These are phyloP conservation scores for Eragrostis nindensis DNA, from an alignment of 176 grass and related monocot genomes.

Conservation along the genomic window DNA sequence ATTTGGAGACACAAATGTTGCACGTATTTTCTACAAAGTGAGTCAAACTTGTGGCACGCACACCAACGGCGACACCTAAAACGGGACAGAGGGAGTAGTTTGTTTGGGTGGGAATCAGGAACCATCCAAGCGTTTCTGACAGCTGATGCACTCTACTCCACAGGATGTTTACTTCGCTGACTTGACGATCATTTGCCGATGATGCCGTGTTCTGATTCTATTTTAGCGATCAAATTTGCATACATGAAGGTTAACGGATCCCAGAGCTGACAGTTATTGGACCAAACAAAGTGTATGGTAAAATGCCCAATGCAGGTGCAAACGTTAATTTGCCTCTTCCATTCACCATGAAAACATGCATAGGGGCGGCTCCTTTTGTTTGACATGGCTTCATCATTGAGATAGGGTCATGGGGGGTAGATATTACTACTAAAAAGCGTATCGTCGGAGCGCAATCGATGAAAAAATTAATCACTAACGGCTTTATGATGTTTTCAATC, in stretches of 20 bases:
- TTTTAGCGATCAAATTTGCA: no score
- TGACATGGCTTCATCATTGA: constrained; percentile 4
- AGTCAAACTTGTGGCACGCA: no score
- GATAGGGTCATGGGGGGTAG: not conserved
- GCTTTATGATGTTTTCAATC: not conserved
- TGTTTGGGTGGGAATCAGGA: not conserved
- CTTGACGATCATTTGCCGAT: not conserved
- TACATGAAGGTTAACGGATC: no score
- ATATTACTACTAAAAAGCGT: constrained; percentile 7
- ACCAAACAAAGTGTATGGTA: not conserved
- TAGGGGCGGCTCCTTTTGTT: not conserved
- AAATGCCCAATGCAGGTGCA: not conserved
- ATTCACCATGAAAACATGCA: not conserved
- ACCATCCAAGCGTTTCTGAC: not conserved
- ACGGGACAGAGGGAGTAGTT: no score
- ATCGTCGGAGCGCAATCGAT: not conserved
- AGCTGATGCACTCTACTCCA: not conserved
- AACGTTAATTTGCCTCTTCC: not conserved
- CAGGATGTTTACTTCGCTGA: not conserved
- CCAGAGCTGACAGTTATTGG: not conserved
- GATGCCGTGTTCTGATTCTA: not conserved
- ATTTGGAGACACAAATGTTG: no score
- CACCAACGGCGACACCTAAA: no score
- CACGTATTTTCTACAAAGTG: no score
- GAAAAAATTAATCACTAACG: not conserved